These are phyloP conservation scores for Claviceps africana DNA, from an alignment of 2,329 filamentous ascomycete genomes.

Conservation along the genomic window DNA sequence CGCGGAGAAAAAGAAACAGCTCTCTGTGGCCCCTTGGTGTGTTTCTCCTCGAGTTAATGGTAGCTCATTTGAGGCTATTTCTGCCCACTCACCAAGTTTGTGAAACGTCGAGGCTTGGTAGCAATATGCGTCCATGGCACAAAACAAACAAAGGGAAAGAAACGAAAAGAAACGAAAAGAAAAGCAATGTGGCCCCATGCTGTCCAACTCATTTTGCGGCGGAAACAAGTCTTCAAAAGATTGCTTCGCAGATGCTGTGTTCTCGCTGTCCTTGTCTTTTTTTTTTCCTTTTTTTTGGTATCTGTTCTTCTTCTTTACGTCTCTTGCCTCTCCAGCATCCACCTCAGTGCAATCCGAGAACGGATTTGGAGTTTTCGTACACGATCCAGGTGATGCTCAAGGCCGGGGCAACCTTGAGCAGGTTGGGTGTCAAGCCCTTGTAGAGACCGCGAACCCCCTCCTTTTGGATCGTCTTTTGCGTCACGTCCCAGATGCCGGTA, in stretches of 20 bases:
- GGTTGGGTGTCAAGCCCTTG: slow-evolving; percentile 86
- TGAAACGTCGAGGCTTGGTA: background rate
- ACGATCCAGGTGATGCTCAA: slow-evolving; percentile 92
- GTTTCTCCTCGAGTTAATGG: too few relatives aligned
- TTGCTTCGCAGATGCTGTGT: background rate
- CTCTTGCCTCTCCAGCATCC: background rate
- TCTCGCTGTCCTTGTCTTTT: background rate
- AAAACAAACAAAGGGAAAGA: too few relatives aligned
- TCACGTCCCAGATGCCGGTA: slow-evolving; percentile 80
- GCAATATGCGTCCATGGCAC: background rate
- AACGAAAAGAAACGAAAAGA: too few relatives aligned
- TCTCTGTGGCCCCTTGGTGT: too few relatives aligned
- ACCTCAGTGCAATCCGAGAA: slow-evolving; percentile 39
- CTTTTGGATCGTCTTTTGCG: slow-evolving; percentile 63
- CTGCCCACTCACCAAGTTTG: background rate
- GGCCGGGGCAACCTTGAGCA: slow-evolving; percentile 90
- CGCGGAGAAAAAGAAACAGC: background rate
- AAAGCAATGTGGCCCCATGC: background rate
- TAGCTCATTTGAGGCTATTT: background rate
- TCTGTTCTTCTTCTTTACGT: background rate
- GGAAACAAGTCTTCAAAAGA: background rate
- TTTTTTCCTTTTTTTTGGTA: background rate
- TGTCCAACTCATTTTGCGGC: background rate
- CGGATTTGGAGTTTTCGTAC: slow-evolving; percentile 76
- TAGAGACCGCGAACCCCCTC: slow-evolving; percentile 82